Evolutionary conservation across 495 filamentous ascomycete genomes (phyloP).

Genomic region (Penicillium diatomitis): DNA sequence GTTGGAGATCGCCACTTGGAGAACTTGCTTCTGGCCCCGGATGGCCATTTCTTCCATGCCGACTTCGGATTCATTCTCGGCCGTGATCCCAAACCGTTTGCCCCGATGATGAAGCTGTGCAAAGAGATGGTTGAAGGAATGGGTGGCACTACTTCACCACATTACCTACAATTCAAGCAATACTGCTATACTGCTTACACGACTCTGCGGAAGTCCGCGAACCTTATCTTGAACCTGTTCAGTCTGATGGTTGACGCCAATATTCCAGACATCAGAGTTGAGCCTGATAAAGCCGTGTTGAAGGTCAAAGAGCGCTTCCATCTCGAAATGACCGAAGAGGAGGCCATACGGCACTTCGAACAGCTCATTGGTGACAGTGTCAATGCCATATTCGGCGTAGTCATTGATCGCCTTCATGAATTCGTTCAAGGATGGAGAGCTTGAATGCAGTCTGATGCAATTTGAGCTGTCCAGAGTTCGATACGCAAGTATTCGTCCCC

Average conservation of each 20-base stretch:
- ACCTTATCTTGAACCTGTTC: slow-evolving; percentile 93
- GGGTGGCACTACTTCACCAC: slow-evolving; percentile 70
- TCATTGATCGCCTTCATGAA: slow-evolving; percentile 92
- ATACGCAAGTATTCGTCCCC: no score
- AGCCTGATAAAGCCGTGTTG: slow-evolving; percentile 83
- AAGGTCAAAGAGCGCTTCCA: slow-evolving; percentile 95
- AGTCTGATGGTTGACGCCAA: slow-evolving; percentile 95
- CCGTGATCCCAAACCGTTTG: slow-evolving; percentile 94
- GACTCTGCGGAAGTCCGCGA: slow-evolving; percentile 77
- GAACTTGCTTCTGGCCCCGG: slow-evolving; percentile 84
- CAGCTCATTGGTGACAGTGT: slow-evolving; percentile 81
- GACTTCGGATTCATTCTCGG: slow-evolving; percentile 98
- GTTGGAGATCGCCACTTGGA: slow-evolving; percentile 95
- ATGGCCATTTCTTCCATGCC: slow-evolving; percentile 93
- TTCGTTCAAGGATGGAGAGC: slow-evolving; percentile 85
- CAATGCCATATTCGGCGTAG: slow-evolving; percentile 78
- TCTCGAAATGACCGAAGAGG: slow-evolving; percentile 86
- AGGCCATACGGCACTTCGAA: slow-evolving; percentile 80
- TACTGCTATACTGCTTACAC: slow-evolving; percentile 96
- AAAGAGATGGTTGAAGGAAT: slow-evolving; percentile 99
- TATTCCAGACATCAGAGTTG: slow-evolving; percentile 87
- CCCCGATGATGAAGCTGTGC: slow-evolving; percentile 91
- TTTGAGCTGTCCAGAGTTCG: no score
- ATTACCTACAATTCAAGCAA: slow-evolving; percentile 81
- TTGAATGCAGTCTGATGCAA: slow-evolving; percentile 26